These are phyloP conservation scores for Pholiota molesta DNA, from an alignment of 768 basidiomycete species.

Conservation along the genomic window DNA sequence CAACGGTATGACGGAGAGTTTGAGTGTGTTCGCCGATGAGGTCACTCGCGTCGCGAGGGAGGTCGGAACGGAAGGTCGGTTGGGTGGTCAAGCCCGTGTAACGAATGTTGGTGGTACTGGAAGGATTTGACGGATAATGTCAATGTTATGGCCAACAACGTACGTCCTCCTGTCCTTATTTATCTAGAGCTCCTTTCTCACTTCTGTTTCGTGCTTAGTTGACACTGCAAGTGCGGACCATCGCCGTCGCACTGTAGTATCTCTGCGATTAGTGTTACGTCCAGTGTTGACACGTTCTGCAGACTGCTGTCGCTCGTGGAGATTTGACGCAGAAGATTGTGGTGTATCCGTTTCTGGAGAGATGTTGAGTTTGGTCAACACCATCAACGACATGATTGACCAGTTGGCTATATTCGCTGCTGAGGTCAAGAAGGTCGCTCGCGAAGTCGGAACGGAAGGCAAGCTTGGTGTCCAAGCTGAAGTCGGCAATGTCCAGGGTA, in stretches of 20 bases:
- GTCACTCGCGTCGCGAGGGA: conserved; percentile 86
- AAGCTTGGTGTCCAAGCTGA: conserved; percentile 98
- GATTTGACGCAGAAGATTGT: conserved; percentile 92
- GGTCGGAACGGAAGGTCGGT: conserved; percentile 94
- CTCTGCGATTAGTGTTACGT: not conserved
- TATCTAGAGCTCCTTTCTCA: not conserved
- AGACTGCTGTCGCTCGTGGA: conserved; percentile 90
- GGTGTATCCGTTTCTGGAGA: conserved; percentile 95
- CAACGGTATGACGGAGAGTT: conserved; percentile 90
- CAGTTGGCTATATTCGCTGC: conserved; percentile 59
- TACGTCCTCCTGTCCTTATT: conserved; percentile 37
- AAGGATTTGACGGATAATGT: conserved; percentile 96
- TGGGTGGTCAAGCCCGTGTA: conserved; percentile 94
- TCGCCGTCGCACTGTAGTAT: conserved; percentile 87
- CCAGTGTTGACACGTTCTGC: not conserved
- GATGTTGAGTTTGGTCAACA: conserved; percentile 94
- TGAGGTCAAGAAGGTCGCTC: conserved; percentile 89
- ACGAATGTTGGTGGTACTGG: conserved; percentile 98
- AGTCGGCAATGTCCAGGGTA: conserved; percentile 95
- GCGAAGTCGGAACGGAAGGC: conserved; percentile 98
- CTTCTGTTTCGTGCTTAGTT: conserved; percentile 46
- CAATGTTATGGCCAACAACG: conserved; percentile 94
- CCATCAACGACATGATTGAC: conserved; percentile 88
- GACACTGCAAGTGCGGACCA: conserved; percentile 91
- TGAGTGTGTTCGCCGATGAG: conserved; percentile 86